These are phyloP conservation scores for Debaryomyces singareniensis DNA, from an alignment of 1,139 yeast genomes.

Conservation along the genomic window DNA sequence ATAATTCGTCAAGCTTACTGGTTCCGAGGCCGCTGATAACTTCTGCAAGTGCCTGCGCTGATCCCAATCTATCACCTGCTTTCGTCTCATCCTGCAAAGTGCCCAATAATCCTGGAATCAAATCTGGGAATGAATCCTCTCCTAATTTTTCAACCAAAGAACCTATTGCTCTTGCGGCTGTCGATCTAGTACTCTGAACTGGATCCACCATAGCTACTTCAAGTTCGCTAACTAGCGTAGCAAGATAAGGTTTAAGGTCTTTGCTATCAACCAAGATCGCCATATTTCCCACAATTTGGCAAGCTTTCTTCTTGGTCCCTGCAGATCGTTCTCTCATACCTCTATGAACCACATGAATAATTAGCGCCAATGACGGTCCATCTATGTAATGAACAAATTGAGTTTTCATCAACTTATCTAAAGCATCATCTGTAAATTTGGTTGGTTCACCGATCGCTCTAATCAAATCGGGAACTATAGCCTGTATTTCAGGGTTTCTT, in stretches of 20 bases:
- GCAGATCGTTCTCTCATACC: conserved; percentile 96
- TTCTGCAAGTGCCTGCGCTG: conserved; percentile 96
- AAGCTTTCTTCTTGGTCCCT: conserved; percentile 83
- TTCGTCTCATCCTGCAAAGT: conserved; percentile 76
- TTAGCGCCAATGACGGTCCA: conserved; percentile 93
- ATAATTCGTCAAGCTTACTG: conserved; percentile 75
- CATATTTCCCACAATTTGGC: conserved; percentile 98
- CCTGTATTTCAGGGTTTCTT: conserved; percentile 93
- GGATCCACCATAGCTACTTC: conserved; percentile 98
- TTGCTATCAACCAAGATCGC: conserved; percentile 86
- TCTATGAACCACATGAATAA: conserved; percentile 89
- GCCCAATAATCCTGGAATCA: conserved; percentile 73
- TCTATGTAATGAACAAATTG: conserved; percentile 97
- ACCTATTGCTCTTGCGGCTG: conserved; percentile 96
- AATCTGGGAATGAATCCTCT: conserved; percentile 90
- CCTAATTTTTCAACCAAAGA: conserved; percentile 94
- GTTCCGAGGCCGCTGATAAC: conserved; percentile 89
- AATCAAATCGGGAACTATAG: conserved; percentile 79
- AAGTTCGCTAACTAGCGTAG: conserved; percentile 69
- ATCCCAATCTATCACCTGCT: conserved; percentile 90
- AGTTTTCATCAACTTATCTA: conserved; percentile 80
- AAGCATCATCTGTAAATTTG: conserved; percentile 76
- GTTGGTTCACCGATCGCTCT: conserved; percentile 97
- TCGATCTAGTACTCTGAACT: conserved; percentile 93
- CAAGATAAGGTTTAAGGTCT: conserved; percentile 80